These are phyloP conservation scores for Ilyonectria sp. DNA, from an alignment of 2,329 filamentous ascomycete genomes.

Conservation along the genomic window DNA sequence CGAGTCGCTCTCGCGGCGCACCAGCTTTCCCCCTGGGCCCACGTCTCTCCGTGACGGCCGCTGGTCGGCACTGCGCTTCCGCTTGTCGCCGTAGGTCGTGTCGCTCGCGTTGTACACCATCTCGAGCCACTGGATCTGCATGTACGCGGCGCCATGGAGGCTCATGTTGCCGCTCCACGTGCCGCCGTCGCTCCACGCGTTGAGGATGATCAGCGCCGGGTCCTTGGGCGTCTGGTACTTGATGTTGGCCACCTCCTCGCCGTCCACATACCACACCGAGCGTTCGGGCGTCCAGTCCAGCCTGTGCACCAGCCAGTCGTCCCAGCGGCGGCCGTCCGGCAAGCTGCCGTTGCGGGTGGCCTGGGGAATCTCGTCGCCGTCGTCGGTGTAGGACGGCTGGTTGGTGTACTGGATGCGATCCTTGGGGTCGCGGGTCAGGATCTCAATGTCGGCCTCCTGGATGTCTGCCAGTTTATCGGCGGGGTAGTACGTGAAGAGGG, in stretches of 20 bases:
- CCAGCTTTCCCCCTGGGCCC: constrained; percentile 51
- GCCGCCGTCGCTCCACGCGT: constrained; percentile 74
- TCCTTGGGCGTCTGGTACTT: constrained; percentile 70
- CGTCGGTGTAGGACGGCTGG: constrained; percentile 66
- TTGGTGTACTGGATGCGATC: constrained; percentile 71
- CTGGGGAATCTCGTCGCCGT: constrained; percentile 59
- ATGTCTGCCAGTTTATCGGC: constrained; percentile 56
- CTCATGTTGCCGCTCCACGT: constrained; percentile 73
- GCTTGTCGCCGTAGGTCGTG: constrained; percentile 5
- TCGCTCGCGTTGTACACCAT: constrained; percentile 67
- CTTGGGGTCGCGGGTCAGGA: constrained; percentile 63
- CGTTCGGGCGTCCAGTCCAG: constrained; percentile 71
- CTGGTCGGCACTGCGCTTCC: constrained; percentile 18
- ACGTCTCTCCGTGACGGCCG: constrained; percentile 1
- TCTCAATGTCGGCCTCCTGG: constrained; percentile 69
- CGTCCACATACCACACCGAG: constrained; percentile 71
- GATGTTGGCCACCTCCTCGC: constrained; percentile 65
- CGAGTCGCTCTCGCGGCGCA: constrained; percentile 47
- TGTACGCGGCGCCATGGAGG: constrained; percentile 62
- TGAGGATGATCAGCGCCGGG: constrained; percentile 68
- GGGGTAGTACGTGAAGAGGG: constrained; percentile 67
- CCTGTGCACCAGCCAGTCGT: constrained; percentile 71
- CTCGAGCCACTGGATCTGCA: constrained; percentile 76
- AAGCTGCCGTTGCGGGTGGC: constrained; percentile 65
- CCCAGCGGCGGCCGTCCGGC: constrained; percentile 62